These are phyloP conservation scores for Colletotrichum nymphaeae DNA, from an alignment of 2,329 filamentous ascomycete genomes.

Conservation along the genomic window DNA sequence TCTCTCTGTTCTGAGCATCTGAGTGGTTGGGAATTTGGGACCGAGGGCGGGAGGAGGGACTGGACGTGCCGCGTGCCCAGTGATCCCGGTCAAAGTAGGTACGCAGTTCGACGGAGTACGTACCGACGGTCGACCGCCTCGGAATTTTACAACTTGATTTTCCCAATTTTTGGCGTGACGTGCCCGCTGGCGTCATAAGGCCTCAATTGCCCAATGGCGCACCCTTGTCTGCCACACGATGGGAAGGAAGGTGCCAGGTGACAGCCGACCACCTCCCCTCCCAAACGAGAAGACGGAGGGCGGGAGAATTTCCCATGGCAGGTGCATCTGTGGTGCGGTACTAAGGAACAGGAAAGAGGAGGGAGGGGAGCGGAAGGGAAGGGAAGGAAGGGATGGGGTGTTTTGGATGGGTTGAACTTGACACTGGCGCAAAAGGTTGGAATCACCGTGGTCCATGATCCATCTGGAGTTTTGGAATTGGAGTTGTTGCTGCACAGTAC, in stretches of 20 bases:
- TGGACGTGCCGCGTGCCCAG: not conserved
- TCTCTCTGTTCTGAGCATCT: not conserved
- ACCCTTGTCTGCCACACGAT: constrained; percentile 24
- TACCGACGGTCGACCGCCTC: not conserved
- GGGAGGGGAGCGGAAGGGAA: not conserved
- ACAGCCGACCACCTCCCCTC: not conserved
- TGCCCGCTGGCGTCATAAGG: constrained; percentile 37
- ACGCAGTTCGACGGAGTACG: too few species aligned
- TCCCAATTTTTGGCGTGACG: constrained; percentile 33
- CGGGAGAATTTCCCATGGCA: not conserved
- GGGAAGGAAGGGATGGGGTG: not conserved
- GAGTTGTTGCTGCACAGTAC: not conserved
- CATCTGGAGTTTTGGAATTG: not conserved
- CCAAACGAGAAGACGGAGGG: not conserved
- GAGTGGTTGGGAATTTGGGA: not conserved
- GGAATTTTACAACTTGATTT: constrained; percentile 26
- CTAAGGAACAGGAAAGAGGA: not conserved
- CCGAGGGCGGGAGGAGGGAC: constrained; percentile 6
- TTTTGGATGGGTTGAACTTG: not conserved
- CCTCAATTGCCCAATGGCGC: constrained; percentile 33
- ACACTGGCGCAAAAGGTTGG: not conserved
- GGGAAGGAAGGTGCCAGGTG: constrained; percentile 1
- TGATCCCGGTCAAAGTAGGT: not conserved
- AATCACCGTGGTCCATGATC: not conserved
- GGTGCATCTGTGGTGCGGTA: too few species aligned